phyloP scores from a whole-genome alignment of 2,329 filamentous ascomycete genomes.

The Scedosporium boydii region DNA sequence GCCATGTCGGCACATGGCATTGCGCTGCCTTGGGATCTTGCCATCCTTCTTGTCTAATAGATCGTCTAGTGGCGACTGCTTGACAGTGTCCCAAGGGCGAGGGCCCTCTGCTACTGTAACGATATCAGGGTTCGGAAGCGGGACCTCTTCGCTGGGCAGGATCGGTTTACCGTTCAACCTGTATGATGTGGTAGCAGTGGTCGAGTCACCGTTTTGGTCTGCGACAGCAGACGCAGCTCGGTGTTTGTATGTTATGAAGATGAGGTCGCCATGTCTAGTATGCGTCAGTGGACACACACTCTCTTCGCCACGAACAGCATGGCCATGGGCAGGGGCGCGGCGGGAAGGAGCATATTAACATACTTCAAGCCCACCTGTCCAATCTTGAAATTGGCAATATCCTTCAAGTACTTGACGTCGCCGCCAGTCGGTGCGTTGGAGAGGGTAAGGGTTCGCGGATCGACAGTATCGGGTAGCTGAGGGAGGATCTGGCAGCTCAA shows the following conservation, averaged over 20 bases:
- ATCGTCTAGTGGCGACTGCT: slow-evolving; percentile 82
- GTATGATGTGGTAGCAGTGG: slow-evolving; percentile 43
- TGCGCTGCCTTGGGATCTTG: slow-evolving; percentile 69
- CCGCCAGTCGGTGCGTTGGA: slow-evolving; percentile 51
- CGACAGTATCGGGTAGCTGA: slow-evolving; percentile 52
- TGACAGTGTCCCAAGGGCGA: slow-evolving; percentile 71
- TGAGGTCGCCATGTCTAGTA: slow-evolving; percentile 74
- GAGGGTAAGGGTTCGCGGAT: slow-evolving; percentile 48
- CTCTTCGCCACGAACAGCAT: neutral
- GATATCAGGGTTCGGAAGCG: slow-evolving; percentile 57
- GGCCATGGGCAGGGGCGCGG: neutral
- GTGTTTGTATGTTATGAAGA: slow-evolving; percentile 76
- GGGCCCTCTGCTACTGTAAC: slow-evolving; percentile 49
- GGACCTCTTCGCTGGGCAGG: slow-evolving; percentile 56
- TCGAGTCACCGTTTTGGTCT: slow-evolving; percentile 26
- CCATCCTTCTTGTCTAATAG: slow-evolving; percentile 78
- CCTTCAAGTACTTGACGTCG: slow-evolving; percentile 47
- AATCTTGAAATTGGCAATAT: slow-evolving; percentile 47
- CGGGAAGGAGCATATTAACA: slow-evolving; percentile 9
- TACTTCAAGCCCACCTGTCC: slow-evolving; percentile 52
- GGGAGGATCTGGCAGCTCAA: slow-evolving; percentile 37
- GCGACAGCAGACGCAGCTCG: slow-evolving; percentile 31
- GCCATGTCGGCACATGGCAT: slow-evolving; percentile 93
- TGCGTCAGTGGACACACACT: slow-evolving; percentile 4
- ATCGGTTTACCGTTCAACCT: slow-evolving; percentile 73